Percentiles rank a stretch among this genome's conserved stretches.
These are phyloP conservation scores for Blepharisma stoltei DNA, from an alignment of 73 alveolate genomes.

Conservation along the genomic window DNA sequence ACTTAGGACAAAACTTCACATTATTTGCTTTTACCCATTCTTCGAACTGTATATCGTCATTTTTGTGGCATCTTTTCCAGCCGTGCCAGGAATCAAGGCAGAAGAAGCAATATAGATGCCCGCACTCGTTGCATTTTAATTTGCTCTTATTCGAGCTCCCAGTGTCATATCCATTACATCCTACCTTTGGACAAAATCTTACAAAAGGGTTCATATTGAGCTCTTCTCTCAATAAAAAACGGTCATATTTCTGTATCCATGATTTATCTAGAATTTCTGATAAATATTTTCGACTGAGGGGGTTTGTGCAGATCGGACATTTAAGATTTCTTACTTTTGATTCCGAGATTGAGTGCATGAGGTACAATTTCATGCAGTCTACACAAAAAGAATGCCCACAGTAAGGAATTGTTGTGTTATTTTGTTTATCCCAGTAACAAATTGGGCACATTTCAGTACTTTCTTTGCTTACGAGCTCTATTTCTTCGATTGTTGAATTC, in stretches of 20 bases:
- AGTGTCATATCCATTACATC: background rate
- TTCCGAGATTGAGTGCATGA: background rate
- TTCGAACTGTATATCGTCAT: background rate
- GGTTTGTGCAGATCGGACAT: conserved; percentile 10
- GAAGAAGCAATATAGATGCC: background rate
- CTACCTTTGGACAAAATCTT: background rate
- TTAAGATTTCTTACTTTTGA: background rate
- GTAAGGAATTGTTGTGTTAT: background rate
- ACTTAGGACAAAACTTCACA: conserved; percentile 3
- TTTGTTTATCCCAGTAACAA: too few species aligned
- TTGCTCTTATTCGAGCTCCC: background rate
- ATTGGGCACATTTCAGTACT: too few species aligned
- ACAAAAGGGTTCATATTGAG: background rate
- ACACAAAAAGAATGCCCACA: conserved; percentile 16
- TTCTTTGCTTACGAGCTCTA: too few species aligned
- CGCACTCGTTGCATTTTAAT: background rate
- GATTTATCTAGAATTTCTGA: background rate
- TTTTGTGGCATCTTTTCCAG: background rate
- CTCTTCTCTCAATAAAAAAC: background rate
- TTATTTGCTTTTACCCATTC: background rate
- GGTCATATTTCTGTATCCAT: background rate
- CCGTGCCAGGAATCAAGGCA: conserved; percentile 8
- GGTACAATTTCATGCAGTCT: background rate
- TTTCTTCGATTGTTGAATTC: too few species aligned
- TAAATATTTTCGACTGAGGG: background rate